Percentiles rank a stretch among this genome's conserved stretches.
These are phyloP conservation scores for Penicillium sp. DNA, from an alignment of 2,329 filamentous ascomycete genomes.

Conservation along the genomic window DNA sequence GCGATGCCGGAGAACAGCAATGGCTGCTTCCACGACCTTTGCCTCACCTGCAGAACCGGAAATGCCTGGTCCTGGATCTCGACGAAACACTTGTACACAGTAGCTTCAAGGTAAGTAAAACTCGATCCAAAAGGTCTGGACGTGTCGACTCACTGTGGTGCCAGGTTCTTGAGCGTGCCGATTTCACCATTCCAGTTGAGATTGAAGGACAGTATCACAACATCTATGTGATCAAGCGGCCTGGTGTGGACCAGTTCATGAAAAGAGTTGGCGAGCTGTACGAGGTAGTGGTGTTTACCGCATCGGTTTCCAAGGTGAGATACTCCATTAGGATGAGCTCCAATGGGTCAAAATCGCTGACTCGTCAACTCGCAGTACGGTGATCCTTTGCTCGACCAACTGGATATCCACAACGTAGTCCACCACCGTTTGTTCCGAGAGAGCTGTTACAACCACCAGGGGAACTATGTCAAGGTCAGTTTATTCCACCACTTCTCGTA, in stretches of 20 bases:
- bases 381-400: conserved; percentile 88
- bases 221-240: conserved; percentile 97
- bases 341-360: not conserved
- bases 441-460: conserved; percentile 98
- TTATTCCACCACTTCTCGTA: not conserved
- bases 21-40: conserved; percentile 77
- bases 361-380: conserved; percentile 63
- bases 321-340: not conserved
- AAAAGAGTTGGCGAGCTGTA: conserved; percentile 96
- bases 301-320: conserved; percentile 90
- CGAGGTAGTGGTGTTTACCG: conserved; percentile 97
- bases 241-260: conserved; percentile 98
- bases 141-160: conserved; percentile 18
- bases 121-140: not conserved
- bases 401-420: conserved; percentile 95
- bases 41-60: conserved; percentile 76
- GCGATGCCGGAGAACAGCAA: conserved; percentile 52
- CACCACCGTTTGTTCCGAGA: conserved; percentile 95
- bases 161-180: conserved; percentile 92
- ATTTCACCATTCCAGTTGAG: conserved; percentile 98
- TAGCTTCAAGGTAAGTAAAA: conserved; percentile 78
- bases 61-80: conserved; percentile 90
- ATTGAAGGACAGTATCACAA: conserved; percentile 99
- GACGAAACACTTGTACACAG: conserved; percentile 97
- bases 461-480: conserved; percentile 86